phyloP scores from a whole-genome alignment of 176 grass and related monocot genomes.

The Bothriochloa decipiens region DNA sequence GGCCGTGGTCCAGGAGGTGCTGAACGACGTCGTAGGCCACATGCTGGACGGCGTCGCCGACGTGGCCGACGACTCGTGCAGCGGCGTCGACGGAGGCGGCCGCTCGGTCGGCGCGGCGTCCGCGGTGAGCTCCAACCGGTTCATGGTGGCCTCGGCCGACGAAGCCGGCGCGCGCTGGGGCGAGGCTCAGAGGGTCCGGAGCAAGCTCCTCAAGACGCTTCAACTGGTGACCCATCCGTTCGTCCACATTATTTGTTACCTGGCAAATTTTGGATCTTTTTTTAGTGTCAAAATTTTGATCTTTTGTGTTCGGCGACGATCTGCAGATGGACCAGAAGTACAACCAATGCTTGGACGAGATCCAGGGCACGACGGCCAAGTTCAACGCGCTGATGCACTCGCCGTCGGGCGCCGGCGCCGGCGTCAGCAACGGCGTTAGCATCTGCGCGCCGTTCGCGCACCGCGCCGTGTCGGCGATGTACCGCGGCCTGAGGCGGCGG shows the following conservation, averaged over 20 bases:
- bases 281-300: too few species aligned
- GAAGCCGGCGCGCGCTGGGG: conserved; percentile 17
- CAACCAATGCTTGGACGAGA: conserved; percentile 76
- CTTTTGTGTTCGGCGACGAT: background rate
- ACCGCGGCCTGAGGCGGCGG: conserved; percentile 53
- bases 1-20: conserved; percentile 57
- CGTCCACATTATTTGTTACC: background rate
- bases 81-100: conserved; percentile 5
- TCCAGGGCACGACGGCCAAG: conserved; percentile 63
- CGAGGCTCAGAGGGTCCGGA: conserved; percentile 23
- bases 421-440: background rate
- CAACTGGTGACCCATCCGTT: conserved; percentile 39
- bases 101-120: conserved; percentile 32
- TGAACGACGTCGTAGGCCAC: conserved; percentile 56
- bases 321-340: conserved; percentile 74
- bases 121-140: conserved; percentile 42
- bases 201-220: conserved; percentile 57
- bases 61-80: conserved; percentile 13
- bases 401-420: background rate
- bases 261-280: background rate
- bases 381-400: conserved; percentile 50
- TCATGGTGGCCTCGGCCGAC: conserved; percentile 2
- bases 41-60: conserved; percentile 44
- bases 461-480: conserved; percentile 54
- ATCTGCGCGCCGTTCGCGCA: conserved; percentile 65